These are phyloP conservation scores for Skeletonema tropicum DNA, from an alignment of 108 stramenopile genomes.

Conservation along the genomic window DNA sequence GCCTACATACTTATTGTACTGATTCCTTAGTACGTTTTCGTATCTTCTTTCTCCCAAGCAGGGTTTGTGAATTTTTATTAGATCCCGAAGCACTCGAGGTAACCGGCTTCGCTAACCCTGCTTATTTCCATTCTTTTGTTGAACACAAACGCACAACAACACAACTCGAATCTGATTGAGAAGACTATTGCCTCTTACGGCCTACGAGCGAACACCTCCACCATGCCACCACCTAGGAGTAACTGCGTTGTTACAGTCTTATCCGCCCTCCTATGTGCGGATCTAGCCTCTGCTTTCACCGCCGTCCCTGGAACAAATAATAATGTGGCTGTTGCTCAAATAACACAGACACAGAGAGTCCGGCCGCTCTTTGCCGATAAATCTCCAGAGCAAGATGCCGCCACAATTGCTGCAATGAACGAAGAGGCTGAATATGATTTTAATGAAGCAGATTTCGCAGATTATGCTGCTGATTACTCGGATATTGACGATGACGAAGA, in stretches of 20 bases:
- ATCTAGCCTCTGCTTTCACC: background rate
- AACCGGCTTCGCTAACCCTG: no score
- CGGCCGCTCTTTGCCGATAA: background rate
- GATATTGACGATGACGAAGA: conserved; percentile 7
- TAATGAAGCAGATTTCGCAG: conserved; percentile 50
- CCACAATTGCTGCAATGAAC: background rate
- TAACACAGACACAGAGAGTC: background rate
- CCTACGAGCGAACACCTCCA: background rate
- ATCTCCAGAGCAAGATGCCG: background rate
- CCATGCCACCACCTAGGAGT: background rate
- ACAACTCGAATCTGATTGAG: no score
- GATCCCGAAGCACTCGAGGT: no score
- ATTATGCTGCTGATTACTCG: conserved; percentile 41
- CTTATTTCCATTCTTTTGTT: no score
- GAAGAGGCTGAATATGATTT: conserved; percentile 44
- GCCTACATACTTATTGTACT: no score
- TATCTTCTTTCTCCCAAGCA: no score
- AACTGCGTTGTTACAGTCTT: background rate
- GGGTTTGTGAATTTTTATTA: no score
- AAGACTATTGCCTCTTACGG: no score
- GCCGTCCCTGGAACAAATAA: background rate
- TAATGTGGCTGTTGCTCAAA: background rate
- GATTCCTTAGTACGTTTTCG: no score
- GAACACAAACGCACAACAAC: no score
- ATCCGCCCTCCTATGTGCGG: conserved; percentile 5